A percentile compares a stretch with the other conserved stretches of the same genome.
phyloP scores from a whole-genome alignment of 139 green algal genomes.

The Picochlorum sp. region DNA sequence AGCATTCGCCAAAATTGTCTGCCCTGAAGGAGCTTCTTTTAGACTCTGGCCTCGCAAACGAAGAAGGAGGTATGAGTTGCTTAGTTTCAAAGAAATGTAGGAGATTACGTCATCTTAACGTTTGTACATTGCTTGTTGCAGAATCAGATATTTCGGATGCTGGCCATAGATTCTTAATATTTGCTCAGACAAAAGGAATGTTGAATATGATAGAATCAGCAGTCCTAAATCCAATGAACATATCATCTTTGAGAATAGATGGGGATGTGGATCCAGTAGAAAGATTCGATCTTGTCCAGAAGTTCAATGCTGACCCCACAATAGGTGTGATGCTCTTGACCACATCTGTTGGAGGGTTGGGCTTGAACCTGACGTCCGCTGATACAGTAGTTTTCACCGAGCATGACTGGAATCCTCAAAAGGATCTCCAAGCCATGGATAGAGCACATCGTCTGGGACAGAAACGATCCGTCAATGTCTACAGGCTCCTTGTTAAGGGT shows the following conservation, averaged over 20 bases:
- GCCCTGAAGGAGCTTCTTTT: constrained; percentile 82
- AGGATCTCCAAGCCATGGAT: constrained; percentile 97
- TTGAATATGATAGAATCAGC: constrained; percentile 81
- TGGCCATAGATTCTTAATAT: constrained; percentile 86
- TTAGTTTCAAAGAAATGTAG: no score
- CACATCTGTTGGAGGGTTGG: constrained; percentile 76
- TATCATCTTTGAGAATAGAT: constrained; percentile 85
- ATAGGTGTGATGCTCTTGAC: constrained; percentile 95
- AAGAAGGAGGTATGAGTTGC: background rate
- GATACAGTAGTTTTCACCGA: constrained; percentile 98
- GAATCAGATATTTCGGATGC: constrained; percentile 5
- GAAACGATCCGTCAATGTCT: constrained; percentile 88
- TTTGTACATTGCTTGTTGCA: background rate
- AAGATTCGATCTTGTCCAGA: constrained; percentile 71
- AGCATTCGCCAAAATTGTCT: constrained; percentile 85
- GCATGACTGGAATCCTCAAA: constrained; percentile 99
- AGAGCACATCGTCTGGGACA: constrained; percentile 94
- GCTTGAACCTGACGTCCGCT: constrained; percentile 92
- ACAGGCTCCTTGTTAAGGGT: constrained; percentile 73
- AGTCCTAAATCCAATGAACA: constrained; percentile 44
- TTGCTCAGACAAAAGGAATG: constrained; percentile 84
- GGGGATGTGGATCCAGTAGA: constrained; percentile 62
- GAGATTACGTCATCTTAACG: no score
- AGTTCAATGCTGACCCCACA: constrained; percentile 95
- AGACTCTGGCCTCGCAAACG: constrained; percentile 59